Percentiles rank a stretch among this genome's conserved stretches.
Evolutionary conservation across 1,139 yeast genomes (phyloP).

Genomic region (Suhomyces terraborum): DNA sequence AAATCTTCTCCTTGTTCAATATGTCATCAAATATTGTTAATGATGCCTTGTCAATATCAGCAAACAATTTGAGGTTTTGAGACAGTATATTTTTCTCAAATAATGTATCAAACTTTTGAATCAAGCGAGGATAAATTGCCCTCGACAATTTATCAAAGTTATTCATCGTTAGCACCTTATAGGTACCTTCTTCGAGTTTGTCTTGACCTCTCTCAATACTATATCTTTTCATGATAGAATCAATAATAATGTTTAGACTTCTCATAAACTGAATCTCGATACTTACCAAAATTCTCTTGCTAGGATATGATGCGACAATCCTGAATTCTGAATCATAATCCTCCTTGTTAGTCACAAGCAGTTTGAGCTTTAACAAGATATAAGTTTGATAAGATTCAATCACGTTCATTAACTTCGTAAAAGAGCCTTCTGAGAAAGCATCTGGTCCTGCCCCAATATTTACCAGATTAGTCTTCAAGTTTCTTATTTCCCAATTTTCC

Average conservation of each 20-base stretch:
- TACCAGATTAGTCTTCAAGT: constrained; percentile 7
- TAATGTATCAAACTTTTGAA: constrained; percentile 36
- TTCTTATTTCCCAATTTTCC: constrained; percentile 43
- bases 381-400: constrained; percentile 44
- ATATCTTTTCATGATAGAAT: constrained; percentile 50
- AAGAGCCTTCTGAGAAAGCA: constrained; percentile 19
- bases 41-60: constrained; percentile 48
- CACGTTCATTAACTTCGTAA: constrained; percentile 45
- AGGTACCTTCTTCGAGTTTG: constrained; percentile 30
- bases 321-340: constrained; percentile 29
- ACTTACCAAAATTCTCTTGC: constrained; percentile 44
- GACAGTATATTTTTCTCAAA: constrained; percentile 40
- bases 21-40: constrained; percentile 47
- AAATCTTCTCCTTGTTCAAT: constrained; percentile 39
- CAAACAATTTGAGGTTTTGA: constrained; percentile 45
- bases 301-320: constrained; percentile 36
- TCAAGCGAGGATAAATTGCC: constrained; percentile 36
- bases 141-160: constrained; percentile 44
- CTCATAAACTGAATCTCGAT: constrained; percentile 52
- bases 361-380: constrained; percentile 34
- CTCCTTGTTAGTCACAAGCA: constrained; percentile 34
- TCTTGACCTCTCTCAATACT: constrained; percentile 34
- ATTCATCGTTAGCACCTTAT: constrained; percentile 49
- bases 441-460: constrained; percentile 13
- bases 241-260: constrained; percentile 52